A percentile compares a stretch with the other conserved stretches of the same genome.
These are phyloP conservation scores for Onygenales sp. DNA, from an alignment of 2,329 filamentous ascomycete genomes.

Conservation along the genomic window DNA sequence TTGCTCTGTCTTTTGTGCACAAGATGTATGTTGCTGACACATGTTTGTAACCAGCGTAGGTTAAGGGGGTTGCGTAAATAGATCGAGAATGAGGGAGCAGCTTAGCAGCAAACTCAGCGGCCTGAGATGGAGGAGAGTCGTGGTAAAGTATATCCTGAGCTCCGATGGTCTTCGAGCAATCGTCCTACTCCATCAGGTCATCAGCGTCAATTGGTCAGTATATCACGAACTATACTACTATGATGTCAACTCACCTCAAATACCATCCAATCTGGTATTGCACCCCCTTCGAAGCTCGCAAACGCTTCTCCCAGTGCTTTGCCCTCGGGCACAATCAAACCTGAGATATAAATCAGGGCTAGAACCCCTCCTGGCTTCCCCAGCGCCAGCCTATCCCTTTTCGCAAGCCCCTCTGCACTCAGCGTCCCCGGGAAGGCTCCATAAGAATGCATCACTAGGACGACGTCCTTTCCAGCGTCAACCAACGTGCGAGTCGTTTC, in stretches of 20 bases:
- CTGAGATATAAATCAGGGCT: slow-evolving; percentile 17
- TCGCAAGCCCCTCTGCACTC: slow-evolving; percentile 18
- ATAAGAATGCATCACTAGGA: slow-evolving; percentile 27
- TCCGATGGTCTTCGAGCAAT: neutral
- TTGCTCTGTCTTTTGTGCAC: slow-evolving; percentile 26
- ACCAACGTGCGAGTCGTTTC: slow-evolving; percentile 14
- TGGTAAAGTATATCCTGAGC: slow-evolving; percentile 17
- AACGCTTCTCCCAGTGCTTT: neutral
- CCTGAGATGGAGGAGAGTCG: slow-evolving; percentile 18
- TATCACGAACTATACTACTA: neutral
- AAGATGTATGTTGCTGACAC: slow-evolving; percentile 27
- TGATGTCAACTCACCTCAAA: neutral
- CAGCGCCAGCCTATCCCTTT: slow-evolving; percentile 16
- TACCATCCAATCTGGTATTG: neutral
- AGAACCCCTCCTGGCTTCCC: slow-evolving; percentile 25
- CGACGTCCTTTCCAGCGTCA: slow-evolving; percentile 25
- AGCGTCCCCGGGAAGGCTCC: slow-evolving; percentile 24
- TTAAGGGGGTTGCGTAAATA: slow-evolving; percentile 18
- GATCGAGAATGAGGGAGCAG: slow-evolving; percentile 18
- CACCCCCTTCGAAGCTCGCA: neutral
- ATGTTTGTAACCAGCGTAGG: slow-evolving; percentile 24
- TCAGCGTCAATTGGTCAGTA: neutral
- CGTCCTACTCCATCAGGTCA: neutral
- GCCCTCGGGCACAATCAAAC: neutral
- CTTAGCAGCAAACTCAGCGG: slow-evolving; percentile 14